Percentiles rank a stretch among this genome's conserved stretches.
These are phyloP conservation scores for Pachysandra terminalis DNA, from an alignment of 164 flowering plant species.

Conservation along the genomic window DNA sequence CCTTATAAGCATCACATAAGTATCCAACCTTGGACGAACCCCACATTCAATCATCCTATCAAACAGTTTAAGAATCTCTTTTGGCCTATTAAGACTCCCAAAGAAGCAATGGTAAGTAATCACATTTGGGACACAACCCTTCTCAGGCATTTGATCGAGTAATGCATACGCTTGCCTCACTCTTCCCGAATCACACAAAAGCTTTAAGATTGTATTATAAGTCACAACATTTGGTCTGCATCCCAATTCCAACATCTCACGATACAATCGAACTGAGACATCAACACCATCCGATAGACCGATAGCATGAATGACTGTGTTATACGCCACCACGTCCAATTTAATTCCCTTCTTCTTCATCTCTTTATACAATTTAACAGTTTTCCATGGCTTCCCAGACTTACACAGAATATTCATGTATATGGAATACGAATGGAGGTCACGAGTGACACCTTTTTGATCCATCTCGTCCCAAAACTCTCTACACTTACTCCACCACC, in stretches of 20 bases:
- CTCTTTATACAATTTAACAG: constrained; percentile 76
- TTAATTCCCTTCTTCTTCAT: constrained; percentile 64
- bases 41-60: constrained; percentile 75
- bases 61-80: constrained; percentile 65
- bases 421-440: constrained; percentile 75
- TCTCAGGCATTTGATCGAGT: constrained; percentile 53
- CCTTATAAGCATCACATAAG: constrained; percentile 85
- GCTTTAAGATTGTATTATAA: constrained; percentile 67
- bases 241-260: constrained; percentile 80
- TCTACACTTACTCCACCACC: constrained; percentile 89
- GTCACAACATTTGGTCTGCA: constrained; percentile 64
- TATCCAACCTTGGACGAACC: constrained; percentile 69
- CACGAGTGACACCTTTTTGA: constrained; percentile 46
- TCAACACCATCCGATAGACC: constrained; percentile 77
- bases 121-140: constrained; percentile 61
- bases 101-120: constrained; percentile 74
- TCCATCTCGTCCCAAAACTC: constrained; percentile 95
- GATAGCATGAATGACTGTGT: constrained; percentile 65
- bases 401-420: constrained; percentile 86
- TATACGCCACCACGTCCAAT: constrained; percentile 80
- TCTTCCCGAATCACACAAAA: constrained; percentile 69
- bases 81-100: constrained; percentile 53
- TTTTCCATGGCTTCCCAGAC: constrained; percentile 82
- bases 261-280: constrained; percentile 41
- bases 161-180: constrained; percentile 47